Percentiles rank a stretch among this genome's conserved stretches.
Evolutionary conservation across 768 basidiomycete genomes (phyloP).

Genomic region (Lactarius hatsudake): DNA sequence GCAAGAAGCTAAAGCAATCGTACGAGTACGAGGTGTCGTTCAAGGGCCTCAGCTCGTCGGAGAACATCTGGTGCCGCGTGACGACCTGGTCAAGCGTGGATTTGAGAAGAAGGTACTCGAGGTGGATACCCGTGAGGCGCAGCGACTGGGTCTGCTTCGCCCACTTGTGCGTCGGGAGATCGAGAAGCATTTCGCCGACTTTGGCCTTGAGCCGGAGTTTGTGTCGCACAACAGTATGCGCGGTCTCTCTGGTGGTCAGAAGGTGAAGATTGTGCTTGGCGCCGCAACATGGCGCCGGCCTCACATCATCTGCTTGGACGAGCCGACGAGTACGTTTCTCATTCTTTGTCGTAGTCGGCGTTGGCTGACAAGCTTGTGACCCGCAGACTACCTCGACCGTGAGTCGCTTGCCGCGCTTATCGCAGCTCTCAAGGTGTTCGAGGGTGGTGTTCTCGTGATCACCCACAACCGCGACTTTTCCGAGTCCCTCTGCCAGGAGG

Average conservation of each 20-base stretch:
- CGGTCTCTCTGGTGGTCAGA: slow-evolving; percentile 97
- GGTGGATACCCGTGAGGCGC: slow-evolving; percentile 95
- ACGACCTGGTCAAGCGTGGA: slow-evolving; percentile 95
- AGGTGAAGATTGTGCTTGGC: slow-evolving; percentile 98
- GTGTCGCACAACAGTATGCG: slow-evolving; percentile 99
- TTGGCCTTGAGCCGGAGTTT: slow-evolving; percentile 98
- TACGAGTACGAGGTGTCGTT: slow-evolving; percentile 98
- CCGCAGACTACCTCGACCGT: slow-evolving; percentile 95
- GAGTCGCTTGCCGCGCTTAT: slow-evolving; percentile 99
- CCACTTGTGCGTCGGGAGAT: slow-evolving; percentile 98
- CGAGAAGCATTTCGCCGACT: slow-evolving; percentile 99
- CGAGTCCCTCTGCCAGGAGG: slow-evolving; percentile 95
- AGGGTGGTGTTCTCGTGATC: slow-evolving; percentile 97
- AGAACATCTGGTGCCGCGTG: slow-evolving; percentile 97
- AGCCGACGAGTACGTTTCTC: slow-evolving; percentile 76
- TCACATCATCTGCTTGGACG: slow-evolving; percentile 95
- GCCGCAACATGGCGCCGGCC: slow-evolving; percentile 99
- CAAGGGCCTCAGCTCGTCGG: slow-evolving; percentile 91
- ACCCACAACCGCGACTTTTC: slow-evolving; percentile 99
- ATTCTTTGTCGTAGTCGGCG: neutral
- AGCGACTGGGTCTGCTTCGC: slow-evolving; percentile 90
- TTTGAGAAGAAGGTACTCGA: slow-evolving; percentile 99
- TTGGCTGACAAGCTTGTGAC: slow-evolving; percentile 22
- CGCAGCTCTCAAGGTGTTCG: slow-evolving; percentile 95
- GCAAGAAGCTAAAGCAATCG: slow-evolving; percentile 99